Base-by-base conservation (phyloP, 2,329 filamentous ascomycete species). In the Biscogniauxia sp. region DNA sequence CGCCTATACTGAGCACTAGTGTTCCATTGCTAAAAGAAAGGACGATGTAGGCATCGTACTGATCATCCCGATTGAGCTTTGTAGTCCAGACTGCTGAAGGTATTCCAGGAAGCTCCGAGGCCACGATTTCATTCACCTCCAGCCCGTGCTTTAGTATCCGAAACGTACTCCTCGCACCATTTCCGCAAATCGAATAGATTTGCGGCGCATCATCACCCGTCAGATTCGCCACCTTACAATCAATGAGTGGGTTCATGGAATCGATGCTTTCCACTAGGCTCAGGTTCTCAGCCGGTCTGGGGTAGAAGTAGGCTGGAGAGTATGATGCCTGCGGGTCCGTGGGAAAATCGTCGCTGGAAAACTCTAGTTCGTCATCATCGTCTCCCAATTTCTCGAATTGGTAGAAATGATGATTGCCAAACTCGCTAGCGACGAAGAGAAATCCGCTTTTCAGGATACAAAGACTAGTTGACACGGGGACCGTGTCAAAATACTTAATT, bases 401-500 rank as follows among this genome's bases (percentile, higher is more conserved):
- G 75, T 98, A 99, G 68, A 99, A 93, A 62, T 93, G 88, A 73
- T 96, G 91, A 73, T 97, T 95, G 28, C 96, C 95, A 65, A 90
- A 93, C 75, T 99, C 94, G 70, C 91, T 92, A 7, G 93, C 92
- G 57, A 94, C 90, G 71, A 95, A 99, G 11, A 99, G 83, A 72
- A 97, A 99, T 26, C 95, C 96, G 66, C 93, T 97, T 78, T 97
- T 97, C 67, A 99, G 77, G 67, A 99, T 97, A 74, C 93, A 92
- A 52, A 99, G 84, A 72, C 86, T 96, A 0, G 91, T 88, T 0
- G 93, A 92, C 45, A 96, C 82, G 0, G 96, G 94, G 3, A 97
- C 90, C 0, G 95, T 99, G 70, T 99, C 95, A 69, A 98, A 99
- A 76, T 98, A 99, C 75, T 97, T 97, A 77, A 99, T 91, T 75